Evolutionary conservation across 345 rosid species (phyloP).

Genomic region (Clarkia xantiana): DNA sequence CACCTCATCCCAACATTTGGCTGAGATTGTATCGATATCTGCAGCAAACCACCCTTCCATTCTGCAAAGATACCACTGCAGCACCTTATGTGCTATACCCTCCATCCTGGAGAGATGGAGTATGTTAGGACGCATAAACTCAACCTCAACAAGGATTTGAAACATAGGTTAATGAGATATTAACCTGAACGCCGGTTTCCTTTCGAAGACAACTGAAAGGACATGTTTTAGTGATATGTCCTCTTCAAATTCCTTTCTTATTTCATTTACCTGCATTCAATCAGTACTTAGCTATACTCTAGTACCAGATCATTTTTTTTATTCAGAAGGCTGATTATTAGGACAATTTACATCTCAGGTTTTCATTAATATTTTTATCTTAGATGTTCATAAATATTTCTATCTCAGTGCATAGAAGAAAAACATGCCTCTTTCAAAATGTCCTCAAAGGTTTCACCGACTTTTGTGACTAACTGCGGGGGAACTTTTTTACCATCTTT

Average conservation of each 20-base stretch:
- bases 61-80: slow-evolving; percentile 94
- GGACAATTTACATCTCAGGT: too few relatives aligned
- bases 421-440: slow-evolving; percentile 56
- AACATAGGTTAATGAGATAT: too few relatives aligned
- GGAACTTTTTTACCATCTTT: slow-evolving; percentile 77
- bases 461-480: slow-evolving; percentile 59
- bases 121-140: too few relatives aligned
- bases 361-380: too few relatives aligned
- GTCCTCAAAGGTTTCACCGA: slow-evolving; percentile 63
- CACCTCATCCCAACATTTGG: slow-evolving; percentile 84
- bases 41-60: slow-evolving; percentile 99
- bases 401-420: too few relatives aligned
- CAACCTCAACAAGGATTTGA: too few relatives aligned
- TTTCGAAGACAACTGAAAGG: slow-evolving; percentile 52
- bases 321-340: too few relatives aligned
- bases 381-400: too few relatives aligned
- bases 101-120: slow-evolving; percentile 42
- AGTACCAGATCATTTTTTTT: too few relatives aligned
- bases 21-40: slow-evolving; percentile 86
- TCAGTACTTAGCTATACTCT: too few relatives aligned
- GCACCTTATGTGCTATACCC: slow-evolving; percentile 67
- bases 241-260: slow-evolving; percentile 42
- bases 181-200: slow-evolving; percentile 80
- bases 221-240: slow-evolving; percentile 68
- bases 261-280: slow-evolving; percentile 14